Evolutionary conservation across 768 basidiomycete genomes (phyloP), one percentile per base, ranked within the genome.

Genomic region (Tulasnella sp.): DNA sequence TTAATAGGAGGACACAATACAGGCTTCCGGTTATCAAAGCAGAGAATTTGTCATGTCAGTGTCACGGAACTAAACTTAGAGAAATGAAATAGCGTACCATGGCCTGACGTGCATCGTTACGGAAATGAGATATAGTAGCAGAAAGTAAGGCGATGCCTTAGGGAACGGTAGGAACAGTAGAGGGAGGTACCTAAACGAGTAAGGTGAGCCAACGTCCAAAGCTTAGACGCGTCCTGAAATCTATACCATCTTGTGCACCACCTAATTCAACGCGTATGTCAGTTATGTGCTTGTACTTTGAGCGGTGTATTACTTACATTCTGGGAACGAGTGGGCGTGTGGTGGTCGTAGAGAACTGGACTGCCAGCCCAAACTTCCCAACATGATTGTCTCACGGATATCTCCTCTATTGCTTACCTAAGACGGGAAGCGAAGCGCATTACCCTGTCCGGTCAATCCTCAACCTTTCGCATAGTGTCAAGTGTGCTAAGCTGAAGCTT

Each of bases 31-130:
- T 29, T n/a, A 29, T n/a, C 17, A 59, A 1, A 17, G n/a, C 22
- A 59, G 52, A 29, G 22, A 11, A n/a, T 26, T 5, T 26, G 70
- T 71, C 29, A 62, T 62, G 40, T 67, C 9, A 47, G 66, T 22
- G 16, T 42, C 16, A 40, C 22, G 32, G 65, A n/a, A 72, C 19
- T 64, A 39, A 22, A 42, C 44, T 8, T 6, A 44, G n/a, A 62
- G 44, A 26, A n/a, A 16, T 3, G 12, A 70, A 12, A 22, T 9
- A 59, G 82, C 88, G 76, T 70, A 92, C 92, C 92, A 94, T 75
- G 92, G 92, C 78, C 87, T 87, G 47, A 92, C 91, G 77, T 94
- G 91, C 73, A 94, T 81, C 1, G 88, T 89, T 32, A 92, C 82
- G 0, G 92, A 89, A 59, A 92, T 82, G 22, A 94, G 79, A 78